Conservation (phyloP, 371 early-diverging fungal species). For the Mucor racemosus region DNA sequence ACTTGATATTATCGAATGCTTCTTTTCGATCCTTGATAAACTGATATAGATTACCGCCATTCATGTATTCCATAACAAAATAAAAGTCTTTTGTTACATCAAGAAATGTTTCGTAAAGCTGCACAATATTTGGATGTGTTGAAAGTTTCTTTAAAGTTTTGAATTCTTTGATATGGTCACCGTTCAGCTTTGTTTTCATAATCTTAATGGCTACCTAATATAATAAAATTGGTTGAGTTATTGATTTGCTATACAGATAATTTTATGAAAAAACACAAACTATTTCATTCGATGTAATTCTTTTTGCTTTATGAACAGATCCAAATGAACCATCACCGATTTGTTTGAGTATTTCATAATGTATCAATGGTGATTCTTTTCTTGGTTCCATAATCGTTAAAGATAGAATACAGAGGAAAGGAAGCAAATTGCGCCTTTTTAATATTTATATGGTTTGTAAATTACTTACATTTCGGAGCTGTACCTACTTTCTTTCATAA, state of each 20-base stretch:
- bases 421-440: conserved; percentile 3
- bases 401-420: conserved; percentile 9
- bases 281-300: conserved; percentile 69
- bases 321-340: conserved; percentile 94
- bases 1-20: not conserved
- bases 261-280: conserved; percentile 46
- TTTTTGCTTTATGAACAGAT: conserved; percentile 78
- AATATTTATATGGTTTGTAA: conserved; percentile 1
- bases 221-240: not conserved
- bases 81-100: conserved; percentile 77
- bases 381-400: conserved; percentile 4
- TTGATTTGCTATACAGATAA: not conserved
- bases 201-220: conserved; percentile 90
- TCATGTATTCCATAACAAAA: conserved; percentile 94
- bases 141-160: conserved; percentile 70
- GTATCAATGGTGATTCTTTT: conserved; percentile 34
- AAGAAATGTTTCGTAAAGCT: conserved; percentile 79
- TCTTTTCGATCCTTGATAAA: conserved; percentile 75
- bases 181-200: conserved; percentile 88
- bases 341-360: conserved; percentile 75
- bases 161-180: conserved; percentile 77
- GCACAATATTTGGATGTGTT: conserved; percentile 83
- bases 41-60: conserved; percentile 90
- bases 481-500: not conserved
- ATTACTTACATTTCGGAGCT: not conserved